phyloP scores from a whole-genome alignment of 1,284 basidiomycete genomes.

The Rhodotorula sp. region DNA sequence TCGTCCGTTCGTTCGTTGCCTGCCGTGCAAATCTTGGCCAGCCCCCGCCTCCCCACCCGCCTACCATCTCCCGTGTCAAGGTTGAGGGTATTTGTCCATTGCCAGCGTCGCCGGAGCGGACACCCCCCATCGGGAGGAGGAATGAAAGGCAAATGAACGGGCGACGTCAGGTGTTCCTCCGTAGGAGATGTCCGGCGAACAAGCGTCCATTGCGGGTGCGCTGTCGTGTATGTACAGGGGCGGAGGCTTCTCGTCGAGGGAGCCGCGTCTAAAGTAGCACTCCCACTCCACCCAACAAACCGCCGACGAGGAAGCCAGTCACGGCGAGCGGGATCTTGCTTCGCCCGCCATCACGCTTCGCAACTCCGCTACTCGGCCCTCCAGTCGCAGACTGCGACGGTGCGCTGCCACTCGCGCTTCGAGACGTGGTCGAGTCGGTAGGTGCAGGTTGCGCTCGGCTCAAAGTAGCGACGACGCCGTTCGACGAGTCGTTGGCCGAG shows the following conservation, averaged over 20 bases:
- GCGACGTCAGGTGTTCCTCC: no score
- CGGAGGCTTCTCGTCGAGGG: not conserved
- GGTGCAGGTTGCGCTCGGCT: conserved; percentile 3
- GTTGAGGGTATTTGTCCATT: no score
- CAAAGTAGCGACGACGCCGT: conserved; percentile 31
- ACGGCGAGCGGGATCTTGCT: not conserved
- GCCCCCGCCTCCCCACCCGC: no score
- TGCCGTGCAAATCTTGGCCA: no score
- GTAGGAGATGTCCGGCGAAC: not conserved
- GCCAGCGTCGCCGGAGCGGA: no score
- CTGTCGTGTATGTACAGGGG: not conserved
- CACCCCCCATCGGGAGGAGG: no score
- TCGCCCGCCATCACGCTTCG: not conserved
- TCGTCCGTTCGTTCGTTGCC: no score
- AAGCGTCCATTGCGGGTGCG: not conserved
- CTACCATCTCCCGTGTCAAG: no score
- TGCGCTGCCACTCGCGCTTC: not conserved
- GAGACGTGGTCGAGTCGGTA: not conserved
- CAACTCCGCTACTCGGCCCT: not conserved
- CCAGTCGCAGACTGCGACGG: not conserved
- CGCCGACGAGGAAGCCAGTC: not conserved
- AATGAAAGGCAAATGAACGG: not conserved
- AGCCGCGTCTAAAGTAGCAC: not conserved
- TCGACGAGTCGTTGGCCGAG: conserved; percentile 1
- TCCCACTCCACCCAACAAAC: not conserved